phyloP scores from a whole-genome alignment of 129 eudicot species.

The Centrapalus pauciflorus region DNA sequence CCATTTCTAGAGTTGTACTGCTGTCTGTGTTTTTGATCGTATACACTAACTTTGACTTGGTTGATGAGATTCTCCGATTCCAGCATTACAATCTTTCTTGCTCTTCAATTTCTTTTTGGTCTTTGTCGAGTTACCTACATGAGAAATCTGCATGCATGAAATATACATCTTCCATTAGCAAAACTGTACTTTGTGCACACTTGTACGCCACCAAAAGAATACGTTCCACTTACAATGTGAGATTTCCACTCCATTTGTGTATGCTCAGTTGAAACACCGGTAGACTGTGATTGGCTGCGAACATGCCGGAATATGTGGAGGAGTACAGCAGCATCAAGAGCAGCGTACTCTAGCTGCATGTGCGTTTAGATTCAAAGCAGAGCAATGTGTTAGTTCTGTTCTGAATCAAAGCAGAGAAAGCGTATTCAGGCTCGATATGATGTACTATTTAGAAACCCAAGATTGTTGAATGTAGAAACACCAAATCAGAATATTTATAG shows the following conservation, averaged over 20 bases:
- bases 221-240: constrained; percentile 60
- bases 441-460: no score
- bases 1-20: constrained; percentile 8
- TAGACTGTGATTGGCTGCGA: constrained; percentile 49
- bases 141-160: constrained; percentile 42
- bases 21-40: background rate
- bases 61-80: constrained; percentile 5
- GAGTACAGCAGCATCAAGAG: constrained; percentile 96
- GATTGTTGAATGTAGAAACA: background rate
- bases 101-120: constrained; percentile 25
- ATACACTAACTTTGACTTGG: constrained; percentile 18
- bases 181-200: no score
- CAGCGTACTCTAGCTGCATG: constrained; percentile 93
- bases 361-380: background rate
- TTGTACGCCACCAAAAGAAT: no score
- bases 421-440: no score
- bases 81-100: constrained; percentile 11
- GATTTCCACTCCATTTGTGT: constrained; percentile 86
- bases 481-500: no score
- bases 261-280: constrained; percentile 32
- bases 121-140: constrained; percentile 31
- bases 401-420: no score
- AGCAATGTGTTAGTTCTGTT: background rate
- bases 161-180: background rate
- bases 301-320: constrained; percentile 79